Evolutionary conservation across 2,329 filamentous ascomycete species (phyloP).

Genomic region (Penicillium sumatraense): DNA sequence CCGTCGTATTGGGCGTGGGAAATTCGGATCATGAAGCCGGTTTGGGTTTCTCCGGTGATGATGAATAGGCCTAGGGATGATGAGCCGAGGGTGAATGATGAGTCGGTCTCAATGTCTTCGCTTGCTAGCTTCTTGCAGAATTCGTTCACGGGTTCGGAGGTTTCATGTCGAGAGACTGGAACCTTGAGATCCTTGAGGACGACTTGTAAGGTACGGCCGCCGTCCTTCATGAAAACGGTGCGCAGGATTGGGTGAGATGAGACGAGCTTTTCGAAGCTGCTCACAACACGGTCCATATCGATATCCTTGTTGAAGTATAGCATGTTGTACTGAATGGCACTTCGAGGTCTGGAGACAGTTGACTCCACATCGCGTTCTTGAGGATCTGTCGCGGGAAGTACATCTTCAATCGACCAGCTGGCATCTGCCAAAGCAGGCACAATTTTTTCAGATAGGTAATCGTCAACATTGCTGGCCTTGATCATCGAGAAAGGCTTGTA

Average conservation of each 20-base stretch:
- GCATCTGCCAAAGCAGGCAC: conserved; percentile 2
- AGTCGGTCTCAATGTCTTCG: conserved; percentile 9
- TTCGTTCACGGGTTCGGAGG: background rate
- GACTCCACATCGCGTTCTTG: conserved; percentile 12
- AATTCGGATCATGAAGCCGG: conserved; percentile 13
- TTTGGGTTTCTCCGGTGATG: conserved; percentile 6
- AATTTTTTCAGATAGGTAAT: conserved; percentile 1
- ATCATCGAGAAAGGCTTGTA: conserved; percentile 13
- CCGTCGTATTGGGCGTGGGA: conserved; percentile 21
- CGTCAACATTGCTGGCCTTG: background rate
- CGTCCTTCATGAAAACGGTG: conserved; percentile 11
- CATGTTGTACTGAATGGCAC: conserved; percentile 17
- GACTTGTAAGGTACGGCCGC: conserved; percentile 4
- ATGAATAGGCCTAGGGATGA: conserved; percentile 9
- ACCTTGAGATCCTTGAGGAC: conserved; percentile 7
- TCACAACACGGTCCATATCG: background rate
- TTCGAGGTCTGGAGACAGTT: conserved; percentile 9
- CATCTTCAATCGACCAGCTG: conserved; percentile 8
- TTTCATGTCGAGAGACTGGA: background rate
- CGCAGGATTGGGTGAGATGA: conserved; percentile 8
- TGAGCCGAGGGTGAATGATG: conserved; percentile 3
- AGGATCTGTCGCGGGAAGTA: conserved; percentile 10
- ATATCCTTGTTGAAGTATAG: conserved; percentile 12
- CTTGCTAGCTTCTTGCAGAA: conserved; percentile 3
- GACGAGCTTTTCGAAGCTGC: conserved; percentile 4